Base-by-base conservation (phyloP, 2,329 filamentous ascomycete genomes). In the Podosphaera xanthii region DNA sequence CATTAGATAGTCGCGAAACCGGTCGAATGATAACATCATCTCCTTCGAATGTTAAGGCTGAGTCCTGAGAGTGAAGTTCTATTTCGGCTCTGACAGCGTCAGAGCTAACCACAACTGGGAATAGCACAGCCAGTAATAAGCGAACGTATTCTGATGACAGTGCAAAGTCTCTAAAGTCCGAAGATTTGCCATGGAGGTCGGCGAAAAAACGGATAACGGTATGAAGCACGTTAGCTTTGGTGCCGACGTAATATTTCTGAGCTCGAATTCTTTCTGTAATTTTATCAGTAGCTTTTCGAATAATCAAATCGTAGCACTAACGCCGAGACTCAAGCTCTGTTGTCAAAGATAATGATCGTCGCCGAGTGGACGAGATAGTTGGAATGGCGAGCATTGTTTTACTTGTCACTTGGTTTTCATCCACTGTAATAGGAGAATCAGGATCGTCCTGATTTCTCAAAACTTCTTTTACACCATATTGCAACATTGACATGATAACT, bases 91-190 rank as follows among this genome's bases (percentile, higher is more conserved):
- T 84, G 46, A 96, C 83, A 31, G 83, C 78, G 70, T 96, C 88
- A 10, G 87, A 83, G 64, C 87, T 91, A 34, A 95, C 89, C 57
- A 96, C 79, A 22, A 92, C 81, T 1, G 92, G 90, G 68, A 92
- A 98, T 2, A 97, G 74, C 10, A 88, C 83, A 42, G 81, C 80
- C 0, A 96, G 75, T 3, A 98, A 73, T 54, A 88, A 76, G 61
- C 91, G 83, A 1, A 91, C 74, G 70, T 95, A 97, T 52, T 86
- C 84, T 0, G 90, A 94, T 0, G 77, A 78, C 9, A 84, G 72
- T 0, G 87, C 80, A 69, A 94, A 96, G 52, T 96, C 89, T 60
- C 86, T 79, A 69, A 97, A 97, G 34, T 79, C 78, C 1, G 75
- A 70, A 2, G 87, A 96, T 46, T 82, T 81, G n/a, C 76, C 72